A percentile compares a stretch with the other conserved stretches of the same genome.
phyloP scores from a whole-genome alignment of 1,284 basidiomycete genomes.

The Apiotrichum gracile region DNA sequence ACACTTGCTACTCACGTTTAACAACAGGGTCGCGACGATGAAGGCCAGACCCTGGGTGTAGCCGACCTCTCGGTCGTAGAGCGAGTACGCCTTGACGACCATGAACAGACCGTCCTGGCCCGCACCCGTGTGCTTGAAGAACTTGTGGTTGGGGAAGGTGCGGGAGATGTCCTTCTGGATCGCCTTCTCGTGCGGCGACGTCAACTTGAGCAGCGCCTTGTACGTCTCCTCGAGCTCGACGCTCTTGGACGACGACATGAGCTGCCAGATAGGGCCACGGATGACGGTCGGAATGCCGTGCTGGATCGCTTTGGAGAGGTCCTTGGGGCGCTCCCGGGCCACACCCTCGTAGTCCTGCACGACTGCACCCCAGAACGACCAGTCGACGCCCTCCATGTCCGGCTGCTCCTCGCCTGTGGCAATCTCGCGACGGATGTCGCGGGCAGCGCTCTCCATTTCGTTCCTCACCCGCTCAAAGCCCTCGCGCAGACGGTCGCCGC shows the following conservation, averaged over 20 bases:
- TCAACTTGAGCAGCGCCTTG: constrained; percentile 72
- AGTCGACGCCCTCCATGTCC: constrained; percentile 34
- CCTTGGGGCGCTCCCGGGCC: constrained; percentile 67
- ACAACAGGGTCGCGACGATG: constrained; percentile 82
- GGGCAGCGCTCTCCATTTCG: constrained; percentile 44
- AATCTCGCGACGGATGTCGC: constrained; percentile 52
- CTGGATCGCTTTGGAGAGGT: constrained; percentile 84
- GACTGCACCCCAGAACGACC: constrained; percentile 94
- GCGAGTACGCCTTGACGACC: constrained; percentile 92
- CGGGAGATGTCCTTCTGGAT: constrained; percentile 86
- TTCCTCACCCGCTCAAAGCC: constrained; percentile 42
- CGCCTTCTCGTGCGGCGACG: constrained; percentile 84
- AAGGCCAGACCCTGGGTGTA: constrained; percentile 97
- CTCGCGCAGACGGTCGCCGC: constrained; percentile 30
- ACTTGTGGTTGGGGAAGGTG: constrained; percentile 97
- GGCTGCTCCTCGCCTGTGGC: constrained; percentile 28
- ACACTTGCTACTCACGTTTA: constrained; percentile 63
- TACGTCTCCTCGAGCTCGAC: constrained; percentile 79
- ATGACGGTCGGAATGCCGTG: constrained; percentile 71
- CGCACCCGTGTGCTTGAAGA: constrained; percentile 79
- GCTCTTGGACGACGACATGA: constrained; percentile 95
- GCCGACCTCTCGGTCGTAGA: constrained; percentile 92
- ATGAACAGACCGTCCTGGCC: constrained; percentile 97
- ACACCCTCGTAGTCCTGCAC: constrained; percentile 86
- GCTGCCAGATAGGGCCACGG: constrained; percentile 94